Evolutionary conservation across 1,284 basidiomycete genomes (phyloP).

Genomic region (Leccinum subatratum): DNA sequence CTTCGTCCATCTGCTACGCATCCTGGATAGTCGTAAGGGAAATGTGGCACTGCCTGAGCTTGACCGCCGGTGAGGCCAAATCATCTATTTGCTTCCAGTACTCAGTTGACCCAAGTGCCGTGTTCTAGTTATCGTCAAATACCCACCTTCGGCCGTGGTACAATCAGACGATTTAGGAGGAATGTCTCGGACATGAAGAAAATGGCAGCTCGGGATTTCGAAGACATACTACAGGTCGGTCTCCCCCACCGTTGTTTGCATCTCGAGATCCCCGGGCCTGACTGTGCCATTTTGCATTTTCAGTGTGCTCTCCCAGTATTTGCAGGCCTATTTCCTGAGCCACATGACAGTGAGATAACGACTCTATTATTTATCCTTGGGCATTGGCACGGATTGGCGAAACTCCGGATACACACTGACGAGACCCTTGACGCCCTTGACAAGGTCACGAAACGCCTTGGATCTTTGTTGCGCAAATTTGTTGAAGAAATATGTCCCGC

Average conservation of each 20-base stretch:
- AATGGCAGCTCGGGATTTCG: background rate
- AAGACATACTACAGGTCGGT: background rate
- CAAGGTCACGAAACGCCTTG: background rate
- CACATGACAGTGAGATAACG: background rate
- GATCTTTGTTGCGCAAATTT: background rate
- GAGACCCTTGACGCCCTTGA: background rate
- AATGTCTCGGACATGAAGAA: background rate
- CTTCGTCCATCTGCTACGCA: too few species aligned
- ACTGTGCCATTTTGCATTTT: background rate
- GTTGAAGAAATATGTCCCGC: background rate
- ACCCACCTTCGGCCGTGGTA: background rate
- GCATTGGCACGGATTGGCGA: background rate
- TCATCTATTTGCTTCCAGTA: too few species aligned
- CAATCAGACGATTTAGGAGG: background rate
- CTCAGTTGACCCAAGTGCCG: background rate
- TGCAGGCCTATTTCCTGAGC: background rate
- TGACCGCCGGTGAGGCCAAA: too few species aligned
- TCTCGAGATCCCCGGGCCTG: background rate
- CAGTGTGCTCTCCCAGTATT: background rate
- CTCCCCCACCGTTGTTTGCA: background rate
- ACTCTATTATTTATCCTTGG: background rate
- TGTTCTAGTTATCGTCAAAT: background rate
- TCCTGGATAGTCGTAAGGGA: too few species aligned
- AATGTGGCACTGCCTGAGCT: too few species aligned
- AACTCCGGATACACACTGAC: background rate